These are phyloP conservation scores for Diversispora eburnea DNA, from an alignment of 192 early-diverging fungal species.

Conservation along the genomic window DNA sequence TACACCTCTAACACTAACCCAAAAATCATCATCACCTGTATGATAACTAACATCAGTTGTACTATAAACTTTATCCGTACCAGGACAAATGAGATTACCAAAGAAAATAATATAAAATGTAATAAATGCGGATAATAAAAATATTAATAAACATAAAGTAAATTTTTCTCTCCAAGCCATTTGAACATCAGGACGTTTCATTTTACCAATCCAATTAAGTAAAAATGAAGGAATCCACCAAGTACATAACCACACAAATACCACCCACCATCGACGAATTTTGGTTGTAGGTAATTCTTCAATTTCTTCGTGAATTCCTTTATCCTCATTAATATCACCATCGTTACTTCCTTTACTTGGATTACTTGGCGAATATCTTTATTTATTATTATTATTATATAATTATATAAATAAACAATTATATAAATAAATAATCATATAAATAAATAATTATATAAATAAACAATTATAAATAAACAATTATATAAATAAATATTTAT, in stretches of 20 bases:
- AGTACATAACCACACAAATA: conserved; percentile 75
- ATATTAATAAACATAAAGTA: conserved; percentile 78
- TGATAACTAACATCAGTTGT: conserved; percentile 57
- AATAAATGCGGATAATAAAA: conserved; percentile 67
- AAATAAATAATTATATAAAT: too few species aligned
- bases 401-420: too few species aligned
- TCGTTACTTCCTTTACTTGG: background rate
- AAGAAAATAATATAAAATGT: conserved; percentile 89
- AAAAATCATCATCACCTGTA: conserved; percentile 57
- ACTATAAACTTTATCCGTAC: conserved; percentile 58
- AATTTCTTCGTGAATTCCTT: conserved; percentile 35
- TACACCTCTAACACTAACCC: conserved; percentile 60
- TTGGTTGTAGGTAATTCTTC: conserved; percentile 49
- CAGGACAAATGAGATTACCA: conserved; percentile 78
- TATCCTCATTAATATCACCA: conserved; percentile 2
- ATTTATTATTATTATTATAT: too few species aligned
- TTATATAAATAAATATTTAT: too few species aligned
- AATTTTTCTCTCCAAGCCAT: conserved; percentile 97
- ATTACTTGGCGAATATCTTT: background rate
- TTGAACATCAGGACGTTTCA: conserved; percentile 85
- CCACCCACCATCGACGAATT: conserved; percentile 61
- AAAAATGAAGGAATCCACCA: conserved; percentile 74
- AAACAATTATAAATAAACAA: too few species aligned
- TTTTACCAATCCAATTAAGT: conserved; percentile 56
- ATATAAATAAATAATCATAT: too few species aligned